Percentiles rank a stretch among this genome's conserved stretches.
Conservation (phyloP, 75 land plant species). For the Pinus albicaulis region DNA sequence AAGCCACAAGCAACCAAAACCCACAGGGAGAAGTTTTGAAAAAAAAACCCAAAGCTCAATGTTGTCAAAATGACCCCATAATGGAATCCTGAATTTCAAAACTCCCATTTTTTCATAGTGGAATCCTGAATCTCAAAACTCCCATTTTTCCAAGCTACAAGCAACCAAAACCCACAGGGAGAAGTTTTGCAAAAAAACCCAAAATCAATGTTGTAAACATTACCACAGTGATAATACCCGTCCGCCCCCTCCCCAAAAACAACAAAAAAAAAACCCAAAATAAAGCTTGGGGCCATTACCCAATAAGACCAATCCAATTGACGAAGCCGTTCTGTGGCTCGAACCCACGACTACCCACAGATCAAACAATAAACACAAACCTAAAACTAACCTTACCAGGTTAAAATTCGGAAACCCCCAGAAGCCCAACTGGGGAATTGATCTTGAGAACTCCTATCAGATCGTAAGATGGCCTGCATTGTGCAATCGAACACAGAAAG, state of each 20-base stretch:
- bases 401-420: background rate
- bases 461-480: background rate
- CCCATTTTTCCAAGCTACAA: background rate
- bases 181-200: background rate
- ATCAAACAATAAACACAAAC: background rate
- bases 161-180: background rate
- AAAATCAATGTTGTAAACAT: background rate
- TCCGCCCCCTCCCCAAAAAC: fast-evolving
- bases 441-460: background rate
- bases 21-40: background rate
- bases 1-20: background rate
- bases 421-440: background rate
- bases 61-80: background rate
- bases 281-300: background rate
- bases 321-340: background rate
- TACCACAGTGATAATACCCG: background rate
- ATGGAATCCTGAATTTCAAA: too few species aligned
- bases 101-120: background rate
- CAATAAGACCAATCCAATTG: background rate
- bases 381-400: background rate
- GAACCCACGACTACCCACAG: background rate
- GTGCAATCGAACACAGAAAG: background rate
- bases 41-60: background rate
- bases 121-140: background rate
- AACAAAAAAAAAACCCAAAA: background rate